A percentile compares a stretch with the other conserved stretches of the same genome.
phyloP scores from a whole-genome alignment of 768 basidiomycete genomes.

The Tulasnella sp. region DNA sequence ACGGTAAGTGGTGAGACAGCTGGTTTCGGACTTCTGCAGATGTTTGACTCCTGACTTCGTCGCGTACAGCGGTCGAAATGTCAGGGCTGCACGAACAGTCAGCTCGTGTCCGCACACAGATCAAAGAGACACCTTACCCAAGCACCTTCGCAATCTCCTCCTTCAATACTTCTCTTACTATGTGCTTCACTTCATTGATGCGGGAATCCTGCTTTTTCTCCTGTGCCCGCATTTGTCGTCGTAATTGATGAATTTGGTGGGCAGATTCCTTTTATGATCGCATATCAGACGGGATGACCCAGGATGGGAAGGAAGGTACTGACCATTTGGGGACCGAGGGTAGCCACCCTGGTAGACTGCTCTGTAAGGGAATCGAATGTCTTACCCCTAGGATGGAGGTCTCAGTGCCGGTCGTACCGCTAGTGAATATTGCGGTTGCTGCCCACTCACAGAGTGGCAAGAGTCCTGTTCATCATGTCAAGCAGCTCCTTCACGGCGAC shows the following conservation, averaged over 20 bases:
- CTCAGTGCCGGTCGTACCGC: background rate
- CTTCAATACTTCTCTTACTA: slow-evolving; percentile 33
- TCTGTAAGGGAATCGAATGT: slow-evolving; percentile 36
- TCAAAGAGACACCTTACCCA: slow-evolving; percentile 16
- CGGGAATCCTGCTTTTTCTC: slow-evolving; percentile 20
- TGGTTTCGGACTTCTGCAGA: slow-evolving; percentile 29
- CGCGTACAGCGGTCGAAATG: slow-evolving; percentile 8
- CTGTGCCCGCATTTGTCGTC: slow-evolving; percentile 26
- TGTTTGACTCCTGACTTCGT: slow-evolving; percentile 24
- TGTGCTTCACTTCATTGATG: slow-evolving; percentile 28
- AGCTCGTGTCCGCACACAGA: background rate
- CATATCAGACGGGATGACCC: background rate
- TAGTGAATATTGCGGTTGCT: background rate
- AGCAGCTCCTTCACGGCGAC: slow-evolving; percentile 36
- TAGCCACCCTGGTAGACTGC: slow-evolving; percentile 36
- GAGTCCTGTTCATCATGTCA: slow-evolving; percentile 34
- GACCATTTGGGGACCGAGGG: slow-evolving; percentile 34
- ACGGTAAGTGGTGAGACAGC: slow-evolving; percentile 1
- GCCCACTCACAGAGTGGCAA: slow-evolving; percentile 26
- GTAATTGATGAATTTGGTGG: slow-evolving; percentile 33
- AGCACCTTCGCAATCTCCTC: slow-evolving; percentile 33
- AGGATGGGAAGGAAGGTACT: slow-evolving; percentile 30
- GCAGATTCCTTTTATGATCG: slow-evolving; percentile 8
- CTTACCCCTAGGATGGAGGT: slow-evolving; percentile 19
- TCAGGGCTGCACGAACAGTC: background rate